Percentiles rank a stretch among this genome's conserved stretches.
Evolutionary conservation across 495 filamentous ascomycete species (phyloP).

Genomic region (Podospora anserina): DNA sequence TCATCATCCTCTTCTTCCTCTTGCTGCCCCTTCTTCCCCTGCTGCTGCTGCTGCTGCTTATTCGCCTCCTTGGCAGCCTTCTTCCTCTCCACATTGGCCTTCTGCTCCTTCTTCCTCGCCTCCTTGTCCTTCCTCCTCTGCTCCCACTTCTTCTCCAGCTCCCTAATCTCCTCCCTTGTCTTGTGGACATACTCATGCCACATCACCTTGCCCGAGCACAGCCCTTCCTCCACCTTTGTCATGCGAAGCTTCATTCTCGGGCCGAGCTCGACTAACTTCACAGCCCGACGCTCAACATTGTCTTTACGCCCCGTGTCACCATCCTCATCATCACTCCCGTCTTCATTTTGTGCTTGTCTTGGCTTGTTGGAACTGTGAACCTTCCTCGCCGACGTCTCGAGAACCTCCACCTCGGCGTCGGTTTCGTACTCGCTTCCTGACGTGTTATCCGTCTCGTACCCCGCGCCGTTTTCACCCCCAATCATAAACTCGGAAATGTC

Average conservation of each 20-base stretch:
- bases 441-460: constrained; percentile 78
- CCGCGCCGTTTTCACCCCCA: constrained; percentile 67
- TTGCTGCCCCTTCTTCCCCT: constrained; percentile 52
- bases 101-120: constrained; percentile 72
- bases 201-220: constrained; percentile 88
- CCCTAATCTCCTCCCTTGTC: constrained; percentile 68
- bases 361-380: constrained; percentile 59
- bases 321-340: constrained; percentile 31
- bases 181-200: constrained; percentile 96
- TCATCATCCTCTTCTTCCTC: constrained; percentile 61
- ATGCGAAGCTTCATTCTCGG: constrained; percentile 85
- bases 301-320: constrained; percentile 37
- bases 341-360: constrained; percentile 34
- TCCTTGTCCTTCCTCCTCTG: constrained; percentile 75
- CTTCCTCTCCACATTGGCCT: constrained; percentile 84
- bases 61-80: constrained; percentile 53
- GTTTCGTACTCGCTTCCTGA: constrained; percentile 91
- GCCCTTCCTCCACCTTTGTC: constrained; percentile 93
- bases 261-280: constrained; percentile 88
- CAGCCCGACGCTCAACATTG: constrained; percentile 72
- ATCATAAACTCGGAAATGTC: constrained; percentile 97
- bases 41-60: constrained; percentile 43
- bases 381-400: constrained; percentile 68
- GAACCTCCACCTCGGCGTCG: constrained; percentile 91
- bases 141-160: constrained; percentile 78